Evolutionary conservation across 495 filamentous ascomycete genomes (phyloP).

Genomic region (Penicillium paxilli): DNA sequence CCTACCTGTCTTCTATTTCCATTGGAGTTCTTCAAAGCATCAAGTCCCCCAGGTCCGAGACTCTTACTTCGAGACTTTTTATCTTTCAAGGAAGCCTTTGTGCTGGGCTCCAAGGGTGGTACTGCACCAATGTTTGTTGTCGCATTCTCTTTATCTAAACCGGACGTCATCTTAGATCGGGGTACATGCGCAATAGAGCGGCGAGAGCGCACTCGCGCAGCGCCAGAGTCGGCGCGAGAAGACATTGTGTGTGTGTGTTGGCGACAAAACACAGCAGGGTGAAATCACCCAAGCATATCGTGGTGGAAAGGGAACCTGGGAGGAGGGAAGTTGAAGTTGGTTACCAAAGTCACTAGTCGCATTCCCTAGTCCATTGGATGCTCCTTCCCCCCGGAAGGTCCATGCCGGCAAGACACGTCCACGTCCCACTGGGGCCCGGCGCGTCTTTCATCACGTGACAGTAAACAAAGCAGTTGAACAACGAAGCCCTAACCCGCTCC

Average conservation of each 20-base stretch:
- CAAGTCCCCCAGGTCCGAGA: constrained; percentile 86
- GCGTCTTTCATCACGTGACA: constrained; percentile 38
- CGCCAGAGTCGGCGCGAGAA: constrained; percentile 39
- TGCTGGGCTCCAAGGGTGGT: constrained; percentile 25
- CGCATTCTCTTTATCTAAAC: constrained; percentile 69
- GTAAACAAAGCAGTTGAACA: constrained; percentile 41
- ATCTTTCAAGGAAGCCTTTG: constrained; percentile 39
- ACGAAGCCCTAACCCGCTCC: constrained; percentile 44
- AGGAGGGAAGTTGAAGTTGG: background rate
- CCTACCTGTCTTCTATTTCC: constrained; percentile 82
- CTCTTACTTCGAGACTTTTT: constrained; percentile 93
- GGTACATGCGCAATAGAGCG: constrained; percentile 75
- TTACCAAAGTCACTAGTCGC: constrained; percentile 6
- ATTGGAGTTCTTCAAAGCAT: constrained; percentile 71
- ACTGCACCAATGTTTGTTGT: constrained; percentile 57
- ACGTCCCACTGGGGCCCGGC: too few relatives aligned
- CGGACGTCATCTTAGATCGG: constrained; percentile 44
- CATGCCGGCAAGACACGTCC: too few relatives aligned
- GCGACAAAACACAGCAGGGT: background rate
- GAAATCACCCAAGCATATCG: constrained; percentile 16
- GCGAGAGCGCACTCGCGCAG: constrained; percentile 58
- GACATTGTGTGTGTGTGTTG: too few relatives aligned
- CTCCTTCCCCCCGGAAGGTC: too few relatives aligned
- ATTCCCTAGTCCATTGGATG: constrained; percentile 3
- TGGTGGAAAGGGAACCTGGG: too few relatives aligned